Base-by-base conservation (phyloP, 768 basidiomycete species). In the Podaxis pistillaris region DNA sequence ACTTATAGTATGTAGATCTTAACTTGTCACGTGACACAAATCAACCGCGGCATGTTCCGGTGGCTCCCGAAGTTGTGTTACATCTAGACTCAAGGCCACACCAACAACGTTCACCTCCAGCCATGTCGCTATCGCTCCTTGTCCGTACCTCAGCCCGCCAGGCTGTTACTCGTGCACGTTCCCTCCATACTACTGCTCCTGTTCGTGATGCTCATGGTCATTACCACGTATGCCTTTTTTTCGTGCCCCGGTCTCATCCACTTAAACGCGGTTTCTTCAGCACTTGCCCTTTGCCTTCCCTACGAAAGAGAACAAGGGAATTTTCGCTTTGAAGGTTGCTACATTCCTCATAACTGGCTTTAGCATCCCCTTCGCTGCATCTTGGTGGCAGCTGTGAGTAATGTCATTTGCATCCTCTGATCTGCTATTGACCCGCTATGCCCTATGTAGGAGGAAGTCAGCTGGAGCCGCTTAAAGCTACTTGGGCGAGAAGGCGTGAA, bases 321-420 rank as follows among this genome's bases (percentile, higher is more conserved):
- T 74, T 11, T 86, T 85, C 62, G 86, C 72, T 4, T 52, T 75
- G 54, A 88, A 86, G 73, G 64, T 86, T 56, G 64, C 70, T 26
- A 58, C 71, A 5, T 85, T 78, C 73, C 78, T 92, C 60, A 53
- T 71, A 13, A 63, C 76, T 12, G 90, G 89, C 12, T 89, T 90
- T 72, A 72, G 81, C 61, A 83, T 91, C 64, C 90, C 90, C 28
- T 86, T 92, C 73, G 65, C 81, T 58, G 89, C 89, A 4, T 76
- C 83, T 4, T 72, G 69, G 41, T 84, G 80, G 69, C 89, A 91
- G 73, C 65, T 92, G 90, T 92, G 67, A 66, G 90, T 78, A 17
- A n/a, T 52, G 40, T 55, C 54, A 41, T 51, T n/a, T 38, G 58
- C 44, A 9, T 15, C 33, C 9, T 51, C 28, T 47, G 4, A 41